Conservation (phyloP, 352 stramenopile genomes). For the Lagenidium sp. region DNA sequence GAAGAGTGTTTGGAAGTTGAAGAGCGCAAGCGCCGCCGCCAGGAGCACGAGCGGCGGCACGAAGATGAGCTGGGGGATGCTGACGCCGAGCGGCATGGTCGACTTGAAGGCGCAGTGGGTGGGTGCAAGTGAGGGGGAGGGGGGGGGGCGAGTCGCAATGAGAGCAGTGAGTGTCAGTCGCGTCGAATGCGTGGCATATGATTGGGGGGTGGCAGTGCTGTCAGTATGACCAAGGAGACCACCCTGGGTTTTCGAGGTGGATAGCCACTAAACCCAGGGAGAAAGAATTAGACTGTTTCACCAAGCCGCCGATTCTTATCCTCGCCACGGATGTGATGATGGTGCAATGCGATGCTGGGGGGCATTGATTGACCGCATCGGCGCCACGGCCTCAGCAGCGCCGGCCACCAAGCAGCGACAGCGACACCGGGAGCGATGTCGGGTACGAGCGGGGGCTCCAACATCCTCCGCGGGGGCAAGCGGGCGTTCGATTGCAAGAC, state of each 20-base stretch:
- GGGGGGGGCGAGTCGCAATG: background rate
- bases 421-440: no score
- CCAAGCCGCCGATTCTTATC: no score
- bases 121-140: background rate
- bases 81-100: conserved; percentile 20
- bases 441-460: conserved; percentile 44
- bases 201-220: no score
- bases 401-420: no score
- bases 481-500: conserved; percentile 71
- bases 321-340: no score
- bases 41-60: conserved; percentile 65
- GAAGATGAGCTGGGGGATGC: conserved; percentile 51
- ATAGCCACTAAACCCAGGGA: no score
- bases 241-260: no score
- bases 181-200: no score
- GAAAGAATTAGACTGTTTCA: no score
- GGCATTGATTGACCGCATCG: no score
- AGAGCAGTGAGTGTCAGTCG: background rate
- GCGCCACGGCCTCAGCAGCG: no score
- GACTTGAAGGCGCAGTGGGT: background rate
- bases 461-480: conserved; percentile 76
- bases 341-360: no score
- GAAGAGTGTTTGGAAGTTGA: conserved; percentile 77
- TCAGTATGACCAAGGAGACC: background rate
- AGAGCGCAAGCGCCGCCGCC: conserved; percentile 52